Base-by-base conservation (phyloP, 257 asterid genomes). In the Pogostemon cablin region DNA sequence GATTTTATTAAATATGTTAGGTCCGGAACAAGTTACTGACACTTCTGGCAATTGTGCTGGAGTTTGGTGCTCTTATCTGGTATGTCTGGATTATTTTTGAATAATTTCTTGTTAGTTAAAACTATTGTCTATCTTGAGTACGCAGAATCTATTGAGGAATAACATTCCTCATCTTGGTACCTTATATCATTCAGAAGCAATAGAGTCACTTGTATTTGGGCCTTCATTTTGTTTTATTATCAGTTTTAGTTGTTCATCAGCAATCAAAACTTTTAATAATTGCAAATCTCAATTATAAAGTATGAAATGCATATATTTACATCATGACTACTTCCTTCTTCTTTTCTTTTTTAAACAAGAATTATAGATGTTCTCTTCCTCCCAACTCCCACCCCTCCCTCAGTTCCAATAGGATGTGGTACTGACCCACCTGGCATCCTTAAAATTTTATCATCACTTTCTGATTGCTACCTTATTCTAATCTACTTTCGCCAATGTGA, bases 21-120 rank as follows among this genome's bases (percentile, higher is more conserved):
- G 97, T 91, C 57, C 86, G 88, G 76, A 93, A 88, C 86, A 89
- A 91, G 87, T 83, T 93, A 52, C 77, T 93, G 81, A 93, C 99
- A 0, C 85, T 93, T 69, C 81, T 93, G 72, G 96, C 89, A 34
- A 87, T 93, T 59, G 40, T 88, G 62, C 71, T 93, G 77, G 98
- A 93, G 84, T 87, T 93, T 73, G 95, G 95, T 75, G 97, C 99
- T 58, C 96, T 93, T 72, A 80, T 91, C 67, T 93, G 99, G 99
- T 93, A 83, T 40, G 81, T 65, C 69, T 32, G 61, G 49, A 34
- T 73, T 43, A 25, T 38, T 44, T 32, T 49, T 47, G 12, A 61
- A 63, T 49, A 11, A 60, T 58, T 73, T 65, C 68, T 72, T 57
- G 55, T 66, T 59, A 7, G 3, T 35, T 77, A 25, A 65, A 73